Evolutionary conservation across 2,329 filamentous ascomycete species (phyloP), one percentile per base, ranked within the genome.

Genomic region (Sclerotinia subarctica): DNA sequence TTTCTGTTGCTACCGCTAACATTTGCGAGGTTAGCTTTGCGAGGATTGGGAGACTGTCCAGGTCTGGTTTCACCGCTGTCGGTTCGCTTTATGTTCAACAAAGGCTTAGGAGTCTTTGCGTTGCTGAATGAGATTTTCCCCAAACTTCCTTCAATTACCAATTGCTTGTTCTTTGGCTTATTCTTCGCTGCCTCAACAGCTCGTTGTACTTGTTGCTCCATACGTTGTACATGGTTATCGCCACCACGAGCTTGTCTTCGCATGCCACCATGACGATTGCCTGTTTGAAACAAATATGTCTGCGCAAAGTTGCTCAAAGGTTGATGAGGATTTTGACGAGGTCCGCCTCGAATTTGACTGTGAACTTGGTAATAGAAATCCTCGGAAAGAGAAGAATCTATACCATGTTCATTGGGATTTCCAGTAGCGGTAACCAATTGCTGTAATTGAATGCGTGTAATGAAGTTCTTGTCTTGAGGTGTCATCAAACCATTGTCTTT

Each of bases 121-220:
- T 99, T 99, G 83, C 94, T 97, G 81, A 98, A 99, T 0, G 94
- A 96, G 68, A 99, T 99, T 82, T 98, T 99, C 72, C 95, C 95
- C 62, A 99, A 81, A 76, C 93, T 97, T 35, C 95, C 95, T 77
- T 97, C 94, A 69, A 99, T 94, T 26, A 98, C 94, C 11, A 99
- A 85, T 78, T 97, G 94, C 76, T 96, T 96, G 77, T 96, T 97
- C 84, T 99, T 99, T 17, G 95, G 95, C 79, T 96, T 94, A 69
- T 93, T 92, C 82, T 98, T 99, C 64, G 95, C 95, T 0, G 95
- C 95, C 77, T 99, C 95, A 0, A 99, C 95, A 32, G 95, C 95
- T 68, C 95, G 89, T 78, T 97, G 94, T 17, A 99, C 96, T 79
- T 99, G 95, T 79, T 99, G 95, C 79, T 99, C 94, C 95, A 99